Evolutionary conservation across 2,329 filamentous ascomycete species (phyloP).

Genomic region (Colletotrichum filicis): DNA sequence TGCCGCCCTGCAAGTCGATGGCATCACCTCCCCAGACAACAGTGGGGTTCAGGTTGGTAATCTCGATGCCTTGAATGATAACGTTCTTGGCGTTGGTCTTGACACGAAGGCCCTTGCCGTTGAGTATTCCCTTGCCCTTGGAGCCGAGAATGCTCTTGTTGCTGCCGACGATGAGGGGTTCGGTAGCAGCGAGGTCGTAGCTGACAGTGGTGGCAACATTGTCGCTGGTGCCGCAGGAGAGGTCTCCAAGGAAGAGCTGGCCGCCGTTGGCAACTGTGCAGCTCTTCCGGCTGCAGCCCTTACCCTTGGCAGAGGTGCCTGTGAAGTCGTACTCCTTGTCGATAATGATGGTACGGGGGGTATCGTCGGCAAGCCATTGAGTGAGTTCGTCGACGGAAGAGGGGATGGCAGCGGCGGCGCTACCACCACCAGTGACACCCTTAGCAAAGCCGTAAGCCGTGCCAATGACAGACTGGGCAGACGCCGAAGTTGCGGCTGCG

Average conservation of each 20-base stretch:
- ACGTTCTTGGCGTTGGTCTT: slow-evolving; percentile 57
- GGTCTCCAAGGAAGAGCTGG: slow-evolving; percentile 36
- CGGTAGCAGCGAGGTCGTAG: slow-evolving; percentile 41
- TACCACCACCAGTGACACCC: slow-evolving; percentile 63
- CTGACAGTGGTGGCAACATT: slow-evolving; percentile 41
- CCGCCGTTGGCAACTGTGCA: slow-evolving; percentile 39
- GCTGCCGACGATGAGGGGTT: slow-evolving; percentile 40
- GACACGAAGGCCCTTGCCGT: slow-evolving; percentile 55
- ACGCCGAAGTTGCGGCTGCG: slow-evolving; percentile 36
- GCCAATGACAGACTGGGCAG: slow-evolving; percentile 42
- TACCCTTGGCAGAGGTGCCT: slow-evolving; percentile 37
- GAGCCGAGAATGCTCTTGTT: slow-evolving; percentile 43
- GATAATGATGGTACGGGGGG: slow-evolving; percentile 39
- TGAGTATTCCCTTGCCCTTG: slow-evolving; percentile 40
- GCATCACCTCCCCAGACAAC: slow-evolving; percentile 53
- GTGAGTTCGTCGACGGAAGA: slow-evolving; percentile 56
- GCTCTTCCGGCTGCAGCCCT: slow-evolving; percentile 41
- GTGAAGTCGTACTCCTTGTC: slow-evolving; percentile 43
- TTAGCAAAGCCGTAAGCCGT: slow-evolving; percentile 44
- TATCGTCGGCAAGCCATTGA: slow-evolving; percentile 41
- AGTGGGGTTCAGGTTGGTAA: slow-evolving; percentile 55
- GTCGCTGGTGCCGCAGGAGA: slow-evolving; percentile 19
- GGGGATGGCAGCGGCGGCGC: slow-evolving; percentile 55
- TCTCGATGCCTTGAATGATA: slow-evolving; percentile 61
- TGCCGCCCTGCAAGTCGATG: slow-evolving; percentile 38